Conservation (phyloP, 805 yeast genomes). For the Wickerhamomyces mucosus region DNA sequence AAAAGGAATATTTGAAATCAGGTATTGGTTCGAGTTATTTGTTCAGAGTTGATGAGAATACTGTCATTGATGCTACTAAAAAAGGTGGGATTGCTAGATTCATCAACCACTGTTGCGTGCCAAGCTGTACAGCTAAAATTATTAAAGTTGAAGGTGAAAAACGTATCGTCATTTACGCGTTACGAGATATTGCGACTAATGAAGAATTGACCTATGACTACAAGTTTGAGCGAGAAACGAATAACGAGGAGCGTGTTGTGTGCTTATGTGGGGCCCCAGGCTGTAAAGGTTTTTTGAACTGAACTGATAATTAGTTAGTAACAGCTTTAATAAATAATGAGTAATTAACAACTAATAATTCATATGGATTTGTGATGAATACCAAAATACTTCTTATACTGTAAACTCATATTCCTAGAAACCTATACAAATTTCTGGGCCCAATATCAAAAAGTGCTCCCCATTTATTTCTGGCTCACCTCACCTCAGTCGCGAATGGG, state of each 20-base stretch:
- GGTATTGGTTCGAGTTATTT: conserved; percentile 95
- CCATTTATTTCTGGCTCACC: too few relatives aligned
- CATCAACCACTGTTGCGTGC: conserved; percentile 95
- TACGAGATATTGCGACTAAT: conserved; percentile 77
- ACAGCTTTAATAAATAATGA: too few relatives aligned
- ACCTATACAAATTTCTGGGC: too few relatives aligned
- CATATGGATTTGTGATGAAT: too few relatives aligned
- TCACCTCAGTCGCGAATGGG: too few relatives aligned
- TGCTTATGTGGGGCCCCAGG: conserved; percentile 95
- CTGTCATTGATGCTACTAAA: conserved; percentile 95
- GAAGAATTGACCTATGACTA: conserved; percentile 95
- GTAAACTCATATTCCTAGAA: too few relatives aligned
- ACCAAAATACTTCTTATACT: too few relatives aligned
- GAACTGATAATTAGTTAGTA: too few relatives aligned
- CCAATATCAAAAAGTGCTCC: too few relatives aligned
- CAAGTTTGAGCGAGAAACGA: conserved; percentile 85
- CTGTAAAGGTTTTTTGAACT: conserved; percentile 88
- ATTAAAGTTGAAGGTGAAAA: conserved; percentile 90
- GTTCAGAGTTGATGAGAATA: conserved; percentile 86
- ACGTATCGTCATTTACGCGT: conserved; percentile 90
- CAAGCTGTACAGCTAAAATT: conserved; percentile 95
- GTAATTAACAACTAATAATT: too few relatives aligned
- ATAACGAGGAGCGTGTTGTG: conserved; percentile 77
- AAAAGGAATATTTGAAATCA: conserved; percentile 69
- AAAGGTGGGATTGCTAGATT: conserved; percentile 96